Evolutionary conservation across 192 early-diverging fungal species (phyloP).

Genomic region (Coemansia sp.): DNA sequence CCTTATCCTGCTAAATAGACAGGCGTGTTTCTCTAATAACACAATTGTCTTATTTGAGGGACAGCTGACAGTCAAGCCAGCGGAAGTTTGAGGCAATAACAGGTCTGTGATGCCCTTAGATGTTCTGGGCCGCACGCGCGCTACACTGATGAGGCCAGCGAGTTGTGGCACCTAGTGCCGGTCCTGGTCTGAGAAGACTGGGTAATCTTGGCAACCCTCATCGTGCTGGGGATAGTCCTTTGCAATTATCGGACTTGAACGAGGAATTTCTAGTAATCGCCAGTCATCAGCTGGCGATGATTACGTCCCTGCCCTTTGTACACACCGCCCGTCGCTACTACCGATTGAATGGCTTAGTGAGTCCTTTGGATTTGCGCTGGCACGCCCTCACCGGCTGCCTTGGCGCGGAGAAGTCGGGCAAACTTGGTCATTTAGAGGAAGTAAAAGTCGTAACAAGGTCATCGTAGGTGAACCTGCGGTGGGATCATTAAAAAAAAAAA

Average conservation of each 20-base stretch:
- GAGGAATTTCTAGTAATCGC: conserved; percentile 82
- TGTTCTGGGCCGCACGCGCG: conserved; percentile 84
- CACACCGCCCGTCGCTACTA: conserved; percentile 80
- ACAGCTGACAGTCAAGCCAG: too few relatives aligned
- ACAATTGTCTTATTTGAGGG: too few relatives aligned
- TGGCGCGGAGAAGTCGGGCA: conserved; percentile 65
- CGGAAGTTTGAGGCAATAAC: too few relatives aligned
- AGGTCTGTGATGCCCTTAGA: conserved; percentile 75
- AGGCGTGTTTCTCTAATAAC: too few relatives aligned
- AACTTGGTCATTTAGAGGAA: conserved; percentile 90
- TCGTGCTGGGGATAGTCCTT: conserved; percentile 82
- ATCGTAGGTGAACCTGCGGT: conserved; percentile 80
- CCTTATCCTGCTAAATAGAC: too few relatives aligned
- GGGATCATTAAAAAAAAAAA: conserved; percentile 58
- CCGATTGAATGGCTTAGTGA: conserved; percentile 86
- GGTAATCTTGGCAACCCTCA: conserved; percentile 76
- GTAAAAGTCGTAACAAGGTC: conserved; percentile 88
- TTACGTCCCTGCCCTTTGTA: conserved; percentile 84
- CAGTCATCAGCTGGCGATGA: conserved; percentile 80
- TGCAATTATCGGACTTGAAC: conserved; percentile 81
- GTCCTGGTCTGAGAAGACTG: conserved; percentile 53
- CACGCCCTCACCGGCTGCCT: conserved; percentile 42
- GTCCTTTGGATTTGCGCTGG: conserved; percentile 64
- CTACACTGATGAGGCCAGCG: conserved; percentile 78
- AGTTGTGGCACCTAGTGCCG: conserved; percentile 51